Base-by-base conservation (phyloP, 192 early-diverging fungal species). In the Mortierella claussenii region DNA sequence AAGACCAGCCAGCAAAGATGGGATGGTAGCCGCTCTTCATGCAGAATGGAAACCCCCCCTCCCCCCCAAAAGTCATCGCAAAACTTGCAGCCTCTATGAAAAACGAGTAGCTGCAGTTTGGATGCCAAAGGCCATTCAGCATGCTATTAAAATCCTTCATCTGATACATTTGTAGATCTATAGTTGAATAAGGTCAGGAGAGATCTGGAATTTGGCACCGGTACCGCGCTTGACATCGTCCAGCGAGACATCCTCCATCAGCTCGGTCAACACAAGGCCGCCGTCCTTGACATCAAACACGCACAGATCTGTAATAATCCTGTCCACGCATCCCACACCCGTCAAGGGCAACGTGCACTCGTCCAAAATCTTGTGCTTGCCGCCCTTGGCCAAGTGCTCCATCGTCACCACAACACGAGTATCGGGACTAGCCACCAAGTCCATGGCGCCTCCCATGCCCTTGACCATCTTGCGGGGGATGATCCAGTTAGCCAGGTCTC, bases 401-500 rank as follows among this genome's bases (percentile, higher is more conserved):
- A 82, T 90, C n/a, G 91, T 91, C 45, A 94, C 91, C 28, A 94
- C 91, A 8, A 94, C 92, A 30, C 84, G 85, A 21, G 91, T 88
- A 36, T 79, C 82, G 21, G 84, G 79, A 26, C 86, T 86, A 32
- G 91, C 84, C 2, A 94, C 92, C 23, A 94, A 79, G 55, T 94
- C 92, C 91, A 92, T 92, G 13, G 92, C 37, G 91, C 92, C 91
- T 43, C 92, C 92, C 87, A 88, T 90, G 61, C 92, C 92, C 85
- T 94, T 94, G 67, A 94, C 89, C 84, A 94, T 90, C 82, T 94
- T 94, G 36, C 90, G 37, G 13, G 92, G 92, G 21, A 94, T 88
- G 65, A 94, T 90, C 92, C 92, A 94, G 83, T 94, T 94, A 64
- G 92, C 90, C 45, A 94, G 81, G 69, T 90, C 89, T 33, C 92